Percentiles rank a stretch among this genome's conserved stretches.
Evolutionary conservation across 306 rosid species (phyloP).

Genomic region (Rosa persica): DNA sequence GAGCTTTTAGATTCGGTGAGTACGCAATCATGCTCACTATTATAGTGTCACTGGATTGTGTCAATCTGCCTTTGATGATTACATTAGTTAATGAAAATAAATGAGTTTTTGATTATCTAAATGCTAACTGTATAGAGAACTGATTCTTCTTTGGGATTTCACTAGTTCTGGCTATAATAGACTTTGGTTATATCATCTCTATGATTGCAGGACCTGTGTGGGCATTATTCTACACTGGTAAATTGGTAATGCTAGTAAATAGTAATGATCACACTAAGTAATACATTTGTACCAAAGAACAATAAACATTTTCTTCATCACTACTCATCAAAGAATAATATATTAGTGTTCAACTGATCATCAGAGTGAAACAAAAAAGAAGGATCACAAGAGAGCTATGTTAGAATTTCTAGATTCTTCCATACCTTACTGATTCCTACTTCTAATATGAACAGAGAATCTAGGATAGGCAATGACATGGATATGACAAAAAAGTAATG

Average conservation of each 20-base stretch:
- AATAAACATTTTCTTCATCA: too few species aligned
- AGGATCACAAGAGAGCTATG: neutral
- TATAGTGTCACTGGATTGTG: neutral
- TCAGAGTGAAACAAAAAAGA: neutral
- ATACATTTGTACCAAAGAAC: neutral
- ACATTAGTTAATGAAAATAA: neutral
- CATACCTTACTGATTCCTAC: neutral
- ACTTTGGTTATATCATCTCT: neutral
- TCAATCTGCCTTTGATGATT: neutral
- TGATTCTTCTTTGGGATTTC: neutral
- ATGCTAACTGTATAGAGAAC: neutral
- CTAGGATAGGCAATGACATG: too few species aligned
- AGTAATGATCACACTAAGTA: too few species aligned
- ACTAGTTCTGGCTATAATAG: neutral
- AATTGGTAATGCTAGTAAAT: neutral
- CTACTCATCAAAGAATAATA: neutral
- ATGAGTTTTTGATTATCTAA: neutral
- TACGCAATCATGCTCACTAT: neutral
- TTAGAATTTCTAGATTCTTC: neutral
- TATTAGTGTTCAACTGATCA: neutral
- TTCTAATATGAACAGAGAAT: neutral
- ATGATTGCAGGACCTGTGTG: neutral
- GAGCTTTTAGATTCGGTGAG: slow-evolving; percentile 71
- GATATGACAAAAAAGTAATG: too few species aligned
- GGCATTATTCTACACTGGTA: neutral